Evolutionary conservation across 1,284 basidiomycete species (phyloP), one percentile per base, ranked within the genome.

Genomic region (Vanrija humicola): DNA sequence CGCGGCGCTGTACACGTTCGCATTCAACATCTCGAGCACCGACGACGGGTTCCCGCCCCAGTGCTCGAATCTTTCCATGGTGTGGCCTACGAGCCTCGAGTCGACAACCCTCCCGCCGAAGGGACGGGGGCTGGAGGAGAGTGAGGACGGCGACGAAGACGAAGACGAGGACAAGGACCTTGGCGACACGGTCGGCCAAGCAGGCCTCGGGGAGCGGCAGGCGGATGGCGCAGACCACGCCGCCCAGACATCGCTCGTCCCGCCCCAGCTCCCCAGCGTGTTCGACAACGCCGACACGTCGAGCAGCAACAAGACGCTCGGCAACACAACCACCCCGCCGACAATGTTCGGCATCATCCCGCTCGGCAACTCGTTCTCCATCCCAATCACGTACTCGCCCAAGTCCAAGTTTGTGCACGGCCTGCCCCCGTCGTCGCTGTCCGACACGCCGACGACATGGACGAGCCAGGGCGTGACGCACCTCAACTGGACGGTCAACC

Each of bases 281-380:
- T 6, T 28, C 28, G 45, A 28, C 25, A 38, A 18, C 38, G 7
- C 16, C 42, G 54, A 60, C 46, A 48, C 38, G 21, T 57, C 54
- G 21, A 56, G 53, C 44, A 55, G 55, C 26, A 59, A 48, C 47
- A 53, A 60, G 45, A 58, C 54, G 12, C 48, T 45, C 1, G 70
- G 70, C 34, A 75, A 75, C 54, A 75, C 73, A 1, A 75, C 72
- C 2, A 48, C 61, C 19, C 73, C 73, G 10, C 73, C 73, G 9
- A 72, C 72, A 0, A 60, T 75, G 57, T 75, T 75, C 44, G 73
- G 73, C 28, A 68, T 75, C 56, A 75, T 75, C 38, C 73, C 73
- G 0, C 59, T 75, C 1, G 73, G 73, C 46, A 75, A 75, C 56
- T 68, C 67, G 19, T 75, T 75, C 58, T 63, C 57, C 14, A 69